These are phyloP conservation scores for Saccharomycopsis sp. DNA, from an alignment of 805 yeast species.

Conservation along the genomic window DNA sequence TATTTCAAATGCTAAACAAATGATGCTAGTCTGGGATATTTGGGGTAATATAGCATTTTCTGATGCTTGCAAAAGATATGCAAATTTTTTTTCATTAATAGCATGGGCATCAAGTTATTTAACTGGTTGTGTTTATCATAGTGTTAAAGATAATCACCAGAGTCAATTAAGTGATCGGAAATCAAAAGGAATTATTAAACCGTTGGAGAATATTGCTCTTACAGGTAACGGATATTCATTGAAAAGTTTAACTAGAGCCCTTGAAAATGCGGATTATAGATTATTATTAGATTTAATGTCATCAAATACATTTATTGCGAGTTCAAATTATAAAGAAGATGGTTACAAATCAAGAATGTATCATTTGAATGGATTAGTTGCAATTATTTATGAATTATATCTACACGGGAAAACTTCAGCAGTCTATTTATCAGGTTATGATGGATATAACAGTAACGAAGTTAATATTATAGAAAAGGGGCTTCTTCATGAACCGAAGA, in stretches of 20 bases:
- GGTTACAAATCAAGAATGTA: constrained; percentile 6
- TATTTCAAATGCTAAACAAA: neutral
- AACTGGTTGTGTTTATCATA: constrained; percentile 3
- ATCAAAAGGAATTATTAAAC: constrained; percentile 1
- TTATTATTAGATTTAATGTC: constrained; percentile 12
- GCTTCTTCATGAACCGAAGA: neutral
- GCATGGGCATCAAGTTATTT: constrained; percentile 12
- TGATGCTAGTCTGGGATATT: constrained; percentile 8
- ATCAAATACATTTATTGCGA: constrained; percentile 9
- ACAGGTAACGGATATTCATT: constrained; percentile 5
- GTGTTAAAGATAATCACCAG: neutral
- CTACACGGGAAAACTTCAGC: constrained; percentile 7
- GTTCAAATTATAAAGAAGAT: constrained; percentile 6
- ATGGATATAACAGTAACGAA: neutral
- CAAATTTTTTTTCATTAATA: constrained; percentile 14
- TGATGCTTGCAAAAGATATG: neutral
- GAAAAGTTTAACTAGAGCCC: constrained; percentile 1
- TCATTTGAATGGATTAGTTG: constrained; percentile 17
- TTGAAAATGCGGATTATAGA: constrained; percentile 8
- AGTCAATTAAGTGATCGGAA: constrained; percentile 2
- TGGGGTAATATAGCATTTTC: constrained; percentile 12
- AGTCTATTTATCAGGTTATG: constrained; percentile 1
- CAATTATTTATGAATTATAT: constrained; percentile 17
- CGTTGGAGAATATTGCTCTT: constrained; percentile 9
- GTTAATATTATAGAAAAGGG: neutral